phyloP scores from a whole-genome alignment of 2,329 filamentous ascomycete species.

The Colletotrichum brevisporum region DNA sequence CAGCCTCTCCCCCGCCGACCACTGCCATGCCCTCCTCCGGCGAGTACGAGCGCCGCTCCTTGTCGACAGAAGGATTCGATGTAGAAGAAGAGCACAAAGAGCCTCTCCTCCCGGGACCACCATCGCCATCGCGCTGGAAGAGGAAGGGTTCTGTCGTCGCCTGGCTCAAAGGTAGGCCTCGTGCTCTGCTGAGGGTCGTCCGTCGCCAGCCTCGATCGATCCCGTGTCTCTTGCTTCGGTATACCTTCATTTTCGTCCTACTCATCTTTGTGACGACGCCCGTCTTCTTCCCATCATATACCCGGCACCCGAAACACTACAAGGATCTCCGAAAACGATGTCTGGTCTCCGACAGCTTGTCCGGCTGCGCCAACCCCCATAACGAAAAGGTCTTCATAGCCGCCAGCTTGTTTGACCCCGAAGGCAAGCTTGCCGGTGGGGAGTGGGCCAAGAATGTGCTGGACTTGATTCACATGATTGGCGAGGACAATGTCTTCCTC shows the following conservation, averaged over 20 bases:
- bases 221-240: slow-evolving; percentile 41
- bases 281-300: slow-evolving; percentile 61
- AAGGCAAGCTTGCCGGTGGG: slow-evolving; percentile 72
- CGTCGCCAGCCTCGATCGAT: slow-evolving; percentile 39
- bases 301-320: slow-evolving; percentile 56
- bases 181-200: slow-evolving; percentile 28
- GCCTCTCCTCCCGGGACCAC: slow-evolving; percentile 26
- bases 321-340: slow-evolving; percentile 50
- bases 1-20: background rate
- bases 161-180: slow-evolving; percentile 34
- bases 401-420: slow-evolving; percentile 77
- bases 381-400: slow-evolving; percentile 82
- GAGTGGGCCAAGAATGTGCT: slow-evolving; percentile 74
- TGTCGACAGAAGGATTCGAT: slow-evolving; percentile 25
- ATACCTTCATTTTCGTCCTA: slow-evolving; percentile 46
- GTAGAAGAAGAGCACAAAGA: slow-evolving; percentile 32
- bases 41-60: slow-evolving; percentile 17
- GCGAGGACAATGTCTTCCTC: slow-evolving; percentile 76
- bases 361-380: slow-evolving; percentile 55
- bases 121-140: background rate
- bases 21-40: slow-evolving; percentile 14
- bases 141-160: slow-evolving; percentile 13
- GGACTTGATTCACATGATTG: slow-evolving; percentile 75
- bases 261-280: slow-evolving; percentile 50
- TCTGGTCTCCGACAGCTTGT: slow-evolving; percentile 43